Evolutionary conservation across 805 yeast species (phyloP), one percentile per base, ranked within the genome.

Genomic region (Candida qinlingensis): DNA sequence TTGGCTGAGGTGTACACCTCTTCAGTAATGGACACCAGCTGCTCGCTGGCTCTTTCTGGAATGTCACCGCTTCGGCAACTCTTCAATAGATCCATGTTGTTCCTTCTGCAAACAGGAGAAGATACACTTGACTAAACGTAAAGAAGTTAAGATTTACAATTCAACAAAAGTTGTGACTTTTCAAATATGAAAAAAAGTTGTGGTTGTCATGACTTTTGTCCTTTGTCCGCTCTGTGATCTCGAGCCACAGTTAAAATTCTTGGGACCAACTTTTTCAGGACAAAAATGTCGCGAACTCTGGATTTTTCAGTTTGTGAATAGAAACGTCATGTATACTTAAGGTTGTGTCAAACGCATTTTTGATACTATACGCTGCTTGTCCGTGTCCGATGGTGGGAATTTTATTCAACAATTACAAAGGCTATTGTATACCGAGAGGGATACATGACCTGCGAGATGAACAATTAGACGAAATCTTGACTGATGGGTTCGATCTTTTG

Each of bases 401-500:
- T 1, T 31, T 54, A 1, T 59, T 44, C 44, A 51, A 54, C 31
- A 48, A 47, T 43, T 59, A 48, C 50, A 61, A 61, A 28, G 65
- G 65, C 4, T 61, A 55, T 40, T 52, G 56, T 12, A 26, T 57
- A 9, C 55, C 60, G 4, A 47, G 44, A 13, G 26, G 51, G 25
- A 44, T 39, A 6, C 46, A 40, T 1, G 48, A 44, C 3, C 12
- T 38, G 1, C 44, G 38, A 4, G 38, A 29, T 8, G 42, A 41
- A 3, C 37, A 40, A 10, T 12, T 13, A 2, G 41, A 37, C 3
- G 49, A 39, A 10, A 39, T 49, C 6, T 11, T 45, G 11, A 59
- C 60, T 3, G 67, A 67, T 54, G 81, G 80, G 11, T 71, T 76
- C 53, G 77, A 74, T 48, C 66, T 57, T 37, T 60, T 75, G 25